A percentile compares a stretch with the other conserved stretches of the same genome.
Conservation (phyloP, 169 alveolate species). For the Besnoitia besnoiti region DNA sequence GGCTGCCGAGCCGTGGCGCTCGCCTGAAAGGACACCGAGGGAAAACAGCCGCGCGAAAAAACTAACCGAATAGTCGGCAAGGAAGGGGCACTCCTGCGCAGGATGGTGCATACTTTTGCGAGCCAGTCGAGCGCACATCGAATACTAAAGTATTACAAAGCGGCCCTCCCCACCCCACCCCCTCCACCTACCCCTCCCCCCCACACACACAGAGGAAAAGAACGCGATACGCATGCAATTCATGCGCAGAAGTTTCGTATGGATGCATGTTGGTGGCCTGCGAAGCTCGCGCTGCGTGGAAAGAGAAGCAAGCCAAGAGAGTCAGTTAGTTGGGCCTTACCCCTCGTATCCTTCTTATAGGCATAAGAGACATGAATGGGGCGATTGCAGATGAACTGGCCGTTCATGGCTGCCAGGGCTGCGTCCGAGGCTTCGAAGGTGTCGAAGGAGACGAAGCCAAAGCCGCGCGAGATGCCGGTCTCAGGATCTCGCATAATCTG, state of each 20-base stretch:
- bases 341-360: constrained; percentile 95
- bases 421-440: constrained; percentile 98
- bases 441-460: constrained; percentile 97
- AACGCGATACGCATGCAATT: too few species aligned
- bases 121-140: too few species aligned
- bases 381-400: constrained; percentile 94
- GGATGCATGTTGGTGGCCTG: too few species aligned
- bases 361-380: constrained; percentile 98
- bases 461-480: constrained; percentile 92
- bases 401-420: constrained; percentile 97
- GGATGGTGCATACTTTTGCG: too few species aligned
- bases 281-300: too few species aligned
- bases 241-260: too few species aligned
- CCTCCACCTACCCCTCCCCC: too few species aligned
- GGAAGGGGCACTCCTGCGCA: too few species aligned
- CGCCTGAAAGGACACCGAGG: constrained; percentile 73
- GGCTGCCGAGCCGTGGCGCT: constrained; percentile 91
- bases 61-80: too few species aligned
- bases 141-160: too few species aligned
- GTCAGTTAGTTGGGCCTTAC: constrained; percentile 22
- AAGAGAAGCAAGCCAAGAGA: background rate
- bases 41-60: background rate
- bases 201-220: too few species aligned
- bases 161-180: too few species aligned
- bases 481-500: constrained; percentile 95